A percentile compares a stretch with the other conserved stretches of the same genome.
Conservation (phyloP, 2,329 filamentous ascomycete genomes). For the Macrophomina phaseolina region DNA sequence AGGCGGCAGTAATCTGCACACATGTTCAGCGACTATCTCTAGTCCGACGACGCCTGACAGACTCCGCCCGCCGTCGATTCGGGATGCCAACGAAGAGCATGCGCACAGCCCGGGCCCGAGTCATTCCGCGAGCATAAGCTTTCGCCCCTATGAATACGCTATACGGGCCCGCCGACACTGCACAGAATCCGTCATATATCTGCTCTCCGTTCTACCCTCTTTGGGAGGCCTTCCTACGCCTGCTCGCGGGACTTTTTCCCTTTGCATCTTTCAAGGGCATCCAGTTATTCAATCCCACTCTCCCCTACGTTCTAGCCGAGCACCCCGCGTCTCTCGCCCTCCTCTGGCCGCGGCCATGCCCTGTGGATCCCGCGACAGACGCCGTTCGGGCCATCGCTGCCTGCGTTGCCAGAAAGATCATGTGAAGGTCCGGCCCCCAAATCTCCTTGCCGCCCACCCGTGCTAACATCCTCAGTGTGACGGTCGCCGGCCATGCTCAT, state of each 20-base stretch:
- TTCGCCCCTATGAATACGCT: constrained; percentile 34
- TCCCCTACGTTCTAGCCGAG: background rate
- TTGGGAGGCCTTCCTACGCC: background rate
- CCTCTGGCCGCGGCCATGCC: constrained; percentile 15
- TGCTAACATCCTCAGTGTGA: constrained; percentile 19
- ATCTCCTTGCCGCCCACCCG: background rate
- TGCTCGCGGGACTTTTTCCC: constrained; percentile 4
- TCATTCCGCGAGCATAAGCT: constrained; percentile 27
- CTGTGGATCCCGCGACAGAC: constrained; percentile 24
- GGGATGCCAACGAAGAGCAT: background rate
- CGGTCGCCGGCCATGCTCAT: constrained; percentile 23
- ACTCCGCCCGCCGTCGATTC: background rate
- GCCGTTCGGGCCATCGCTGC: constrained; percentile 25
- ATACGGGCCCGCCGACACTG: background rate
- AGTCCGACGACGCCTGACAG: too few species aligned
- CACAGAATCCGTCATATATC: background rate
- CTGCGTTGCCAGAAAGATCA: constrained; percentile 27
- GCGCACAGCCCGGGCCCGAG: constrained; percentile 2
- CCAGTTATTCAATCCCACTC: constrained; percentile 2
- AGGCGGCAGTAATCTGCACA: constrained; percentile 5
- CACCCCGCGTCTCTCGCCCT: background rate
- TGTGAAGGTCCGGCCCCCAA: constrained; percentile 21
- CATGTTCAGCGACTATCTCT: too few species aligned
- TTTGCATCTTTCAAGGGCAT: background rate
- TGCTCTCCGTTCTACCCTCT: constrained; percentile 6